Base-by-base conservation (phyloP, 208 protist species). In the Novymonas esmeraldas region DNA sequence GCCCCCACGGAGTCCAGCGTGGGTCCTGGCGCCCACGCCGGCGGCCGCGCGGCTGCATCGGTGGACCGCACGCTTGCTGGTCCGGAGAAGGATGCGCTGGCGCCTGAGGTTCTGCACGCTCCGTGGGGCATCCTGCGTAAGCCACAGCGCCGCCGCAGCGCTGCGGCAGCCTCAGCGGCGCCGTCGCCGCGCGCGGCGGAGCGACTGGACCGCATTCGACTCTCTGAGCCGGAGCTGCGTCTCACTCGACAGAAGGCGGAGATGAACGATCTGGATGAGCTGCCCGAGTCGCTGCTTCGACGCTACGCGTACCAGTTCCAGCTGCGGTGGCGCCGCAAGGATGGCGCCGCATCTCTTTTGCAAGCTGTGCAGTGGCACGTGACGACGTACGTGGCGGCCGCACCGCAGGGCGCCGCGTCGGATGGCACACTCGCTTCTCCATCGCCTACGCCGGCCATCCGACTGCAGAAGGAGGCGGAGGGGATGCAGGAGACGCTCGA, bases 121-220 rank as follows among this genome's bases (percentile, higher is more conserved):
- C 92, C 92, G 18, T 97, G 92, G 90, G 92, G 92, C 24, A 82
- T 92, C 66, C 46, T 97, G 45, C 85, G 89, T 6, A 88, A 89
- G 64, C 92, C 92, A 7, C 70, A 79, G 60, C 79, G 67, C n/a
- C 55, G 42, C 20, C 46, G 50, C 22, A 49, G 31, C 59, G 69
- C 49, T 48, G 41, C 44, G 24, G 33, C 59, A 0, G 62, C 60
- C 2, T 33, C 49, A 1, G 46, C 44, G 14, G 33, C 55, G 13
- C 61, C 64, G 0, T 44, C 45, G 5, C 56, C 58, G 28, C 73
- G 50, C 29, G 85, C 64, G 54, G 70, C 62, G 62, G 85, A 83
- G 48, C 85, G 89, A 14, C 81, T 94, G 18, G 73, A 91, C 57
- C 81, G 79, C 10, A 56, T 96, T 6, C 67, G 76, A 16, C 79